These are phyloP conservation scores for Cornus florida DNA, from an alignment of 148 eudicot genomes.

Conservation along the genomic window DNA sequence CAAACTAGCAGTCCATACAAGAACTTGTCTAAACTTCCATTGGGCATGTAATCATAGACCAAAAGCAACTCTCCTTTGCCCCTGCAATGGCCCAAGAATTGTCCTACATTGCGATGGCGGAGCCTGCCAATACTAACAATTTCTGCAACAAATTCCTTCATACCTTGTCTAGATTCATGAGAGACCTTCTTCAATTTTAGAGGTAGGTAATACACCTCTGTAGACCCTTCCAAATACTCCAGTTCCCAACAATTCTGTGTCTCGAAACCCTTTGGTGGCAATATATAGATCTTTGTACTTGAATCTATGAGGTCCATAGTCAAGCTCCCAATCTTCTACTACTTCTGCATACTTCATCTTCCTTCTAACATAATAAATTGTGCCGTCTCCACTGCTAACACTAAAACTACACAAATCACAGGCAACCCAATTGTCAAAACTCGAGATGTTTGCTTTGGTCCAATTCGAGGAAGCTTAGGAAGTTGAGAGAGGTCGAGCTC, in stretches of 20 bases:
- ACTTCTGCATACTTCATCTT: neutral
- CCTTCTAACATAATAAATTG: neutral
- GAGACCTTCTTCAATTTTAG: neutral
- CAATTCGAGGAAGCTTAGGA: constrained; percentile 14
- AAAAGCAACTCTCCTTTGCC: neutral
- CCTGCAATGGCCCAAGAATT: constrained; percentile 4
- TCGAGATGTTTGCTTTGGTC: neutral
- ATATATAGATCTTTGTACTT: neutral
- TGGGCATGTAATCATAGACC: constrained; percentile 17
- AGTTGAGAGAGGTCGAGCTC: constrained; percentile 16
- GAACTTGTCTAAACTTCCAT: no score
- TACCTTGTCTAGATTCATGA: neutral
- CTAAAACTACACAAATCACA: neutral
- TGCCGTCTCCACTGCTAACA: neutral
- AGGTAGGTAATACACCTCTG: neutral
- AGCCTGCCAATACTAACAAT: neutral
- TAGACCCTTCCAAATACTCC: constrained; percentile 21
- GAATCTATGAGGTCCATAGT: neutral
- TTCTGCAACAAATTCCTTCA: constrained; percentile 4
- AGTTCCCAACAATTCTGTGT: constrained; percentile 9
- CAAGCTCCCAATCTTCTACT: constrained; percentile 3
- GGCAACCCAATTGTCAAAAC: constrained; percentile 3
- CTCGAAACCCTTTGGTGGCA: constrained; percentile 5
- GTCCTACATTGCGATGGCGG: neutral
- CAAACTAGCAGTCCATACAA: no score